Percentiles rank a stretch among this genome's conserved stretches.
Evolutionary conservation across 352 stramenopile genomes (phyloP).

Genomic region (Phytopythium sindhum): DNA sequence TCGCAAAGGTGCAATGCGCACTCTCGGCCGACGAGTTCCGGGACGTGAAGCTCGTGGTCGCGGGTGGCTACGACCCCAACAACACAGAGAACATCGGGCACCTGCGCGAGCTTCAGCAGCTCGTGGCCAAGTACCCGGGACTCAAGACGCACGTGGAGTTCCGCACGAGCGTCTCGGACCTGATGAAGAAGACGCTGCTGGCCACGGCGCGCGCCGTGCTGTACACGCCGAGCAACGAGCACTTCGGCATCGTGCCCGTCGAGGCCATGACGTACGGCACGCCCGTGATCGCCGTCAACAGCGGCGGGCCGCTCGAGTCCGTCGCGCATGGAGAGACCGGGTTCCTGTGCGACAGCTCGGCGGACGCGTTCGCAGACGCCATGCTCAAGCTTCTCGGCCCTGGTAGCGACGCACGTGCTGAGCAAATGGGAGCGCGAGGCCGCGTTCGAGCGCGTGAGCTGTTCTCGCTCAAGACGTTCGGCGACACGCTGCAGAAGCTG

Average conservation of each 20-base stretch:
- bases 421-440: slow-evolving; percentile 45
- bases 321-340: slow-evolving; percentile 88
- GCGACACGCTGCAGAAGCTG: slow-evolving; percentile 50
- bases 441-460: slow-evolving; percentile 45
- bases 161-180: slow-evolving; percentile 85
- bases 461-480: slow-evolving; percentile 78
- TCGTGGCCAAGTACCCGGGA: slow-evolving; percentile 43
- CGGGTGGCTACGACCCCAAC: slow-evolving; percentile 94
- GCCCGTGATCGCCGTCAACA: slow-evolving; percentile 93
- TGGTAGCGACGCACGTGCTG: slow-evolving; percentile 22
- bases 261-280: slow-evolving; percentile 96
- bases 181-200: slow-evolving; percentile 86
- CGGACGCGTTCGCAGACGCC: slow-evolving; percentile 52
- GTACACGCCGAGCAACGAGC: slow-evolving; percentile 96
- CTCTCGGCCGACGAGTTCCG: slow-evolving; percentile 37
- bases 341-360: slow-evolving; percentile 68
- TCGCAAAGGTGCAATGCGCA: slow-evolving; percentile 51
- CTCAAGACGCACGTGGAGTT: slow-evolving; percentile 84
- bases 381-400: slow-evolving; percentile 60
- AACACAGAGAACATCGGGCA: slow-evolving; percentile 97
- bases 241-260: slow-evolving; percentile 99
- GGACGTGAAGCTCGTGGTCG: slow-evolving; percentile 88
- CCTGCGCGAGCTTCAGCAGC: slow-evolving; percentile 83
- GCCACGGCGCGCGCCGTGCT: slow-evolving; percentile 84
- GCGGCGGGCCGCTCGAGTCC: slow-evolving; percentile 96